A percentile compares a stretch with the other conserved stretches of the same genome.
These are phyloP conservation scores for Pilatotrama ljubarskyi DNA, from an alignment of 768 basidiomycete genomes.

Conservation along the genomic window DNA sequence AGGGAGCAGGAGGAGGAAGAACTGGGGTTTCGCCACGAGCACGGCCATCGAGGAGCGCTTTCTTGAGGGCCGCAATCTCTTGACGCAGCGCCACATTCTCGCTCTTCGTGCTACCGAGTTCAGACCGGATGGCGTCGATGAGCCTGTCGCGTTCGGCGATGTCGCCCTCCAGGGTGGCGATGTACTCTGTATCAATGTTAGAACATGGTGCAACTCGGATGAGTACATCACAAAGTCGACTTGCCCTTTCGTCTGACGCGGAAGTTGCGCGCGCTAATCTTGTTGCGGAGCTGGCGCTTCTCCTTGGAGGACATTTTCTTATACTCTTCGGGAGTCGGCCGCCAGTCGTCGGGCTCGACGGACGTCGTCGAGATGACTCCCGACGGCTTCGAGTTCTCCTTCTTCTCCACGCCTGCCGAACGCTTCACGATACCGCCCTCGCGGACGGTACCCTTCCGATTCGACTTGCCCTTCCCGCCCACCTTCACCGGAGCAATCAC, in stretches of 20 bases:
- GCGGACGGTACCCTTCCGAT: constrained; percentile 61
- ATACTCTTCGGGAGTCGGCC: constrained; percentile 89
- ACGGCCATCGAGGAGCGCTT: constrained; percentile 69
- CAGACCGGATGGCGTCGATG: constrained; percentile 82
- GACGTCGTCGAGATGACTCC: constrained; percentile 27
- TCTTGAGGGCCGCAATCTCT: constrained; percentile 75
- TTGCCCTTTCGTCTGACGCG: constrained; percentile 90
- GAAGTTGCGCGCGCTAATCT: constrained; percentile 95
- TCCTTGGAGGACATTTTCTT: constrained; percentile 94
- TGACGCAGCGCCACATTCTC: constrained; percentile 85
- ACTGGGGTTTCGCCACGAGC: constrained; percentile 39
- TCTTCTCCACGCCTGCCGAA: constrained; percentile 37
- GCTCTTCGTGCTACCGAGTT: constrained; percentile 74
- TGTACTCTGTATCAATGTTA: constrained; percentile 68
- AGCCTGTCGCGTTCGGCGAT: constrained; percentile 91
- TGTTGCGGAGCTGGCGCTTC: constrained; percentile 94
- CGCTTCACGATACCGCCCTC: constrained; percentile 76
- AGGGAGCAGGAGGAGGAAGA: constrained; percentile 48
- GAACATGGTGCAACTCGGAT: background rate
- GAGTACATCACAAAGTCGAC: constrained; percentile 17
- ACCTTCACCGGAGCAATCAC: constrained; percentile 55
- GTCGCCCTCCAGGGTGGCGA: constrained; percentile 89
- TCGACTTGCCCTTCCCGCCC: constrained; percentile 42
- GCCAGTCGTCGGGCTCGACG: constrained; percentile 71
- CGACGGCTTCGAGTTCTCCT: constrained; percentile 36